Base-by-base conservation (phyloP, 2,329 filamentous ascomycete genomes). In the Monilinia polystroma region DNA sequence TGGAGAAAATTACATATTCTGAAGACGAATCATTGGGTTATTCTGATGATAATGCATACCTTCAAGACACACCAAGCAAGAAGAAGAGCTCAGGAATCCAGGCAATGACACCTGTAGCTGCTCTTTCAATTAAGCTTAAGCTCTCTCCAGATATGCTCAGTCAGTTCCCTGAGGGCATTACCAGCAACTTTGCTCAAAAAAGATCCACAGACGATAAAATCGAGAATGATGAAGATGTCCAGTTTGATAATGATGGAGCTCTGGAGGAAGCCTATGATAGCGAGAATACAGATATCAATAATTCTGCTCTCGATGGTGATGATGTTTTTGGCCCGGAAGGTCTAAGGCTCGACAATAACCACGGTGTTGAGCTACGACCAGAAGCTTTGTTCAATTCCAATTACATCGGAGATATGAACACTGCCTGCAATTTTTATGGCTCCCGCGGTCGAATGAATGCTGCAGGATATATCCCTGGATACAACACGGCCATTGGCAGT, bases 41-140 rank as follows among this genome's bases (percentile, higher is more conserved):
- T 4, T 51, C 45, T 10, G 58, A 51, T 12, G 14, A 51, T 3
- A 29, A 51, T 14, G 18, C 14, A 11, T 51, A 51, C n/a, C 32
- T 62, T 62, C 20, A 7, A 51, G 49, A 63, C 16, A 55, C 60
- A n/a, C 60, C 60, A 29, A 43, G 60, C 49, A 63, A 55, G 51
- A 63, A 63, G 26, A 59, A 35, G 23, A 3, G 23, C n/a, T 18
- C 38, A 12, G 49, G 8, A 43, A 43, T 29, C 4, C 5, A 63
- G 29, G 6, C 7, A 1, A 55, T 32, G 35, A 32, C 60, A 55
- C 49, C 60, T 14, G 16, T 55, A 18, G 38, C 23, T n/a, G 6
- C 49, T 55, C 16, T 63, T 10, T 49, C 49, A 16, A 23, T 63
- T 10, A 54, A 54, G 49, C 26, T 63, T 6, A 53, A 38, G 4